Evolutionary conservation across 179 eudicot species (phyloP), one percentile per base, ranked within the genome.

Genomic region (Actinidia chinensis): DNA sequence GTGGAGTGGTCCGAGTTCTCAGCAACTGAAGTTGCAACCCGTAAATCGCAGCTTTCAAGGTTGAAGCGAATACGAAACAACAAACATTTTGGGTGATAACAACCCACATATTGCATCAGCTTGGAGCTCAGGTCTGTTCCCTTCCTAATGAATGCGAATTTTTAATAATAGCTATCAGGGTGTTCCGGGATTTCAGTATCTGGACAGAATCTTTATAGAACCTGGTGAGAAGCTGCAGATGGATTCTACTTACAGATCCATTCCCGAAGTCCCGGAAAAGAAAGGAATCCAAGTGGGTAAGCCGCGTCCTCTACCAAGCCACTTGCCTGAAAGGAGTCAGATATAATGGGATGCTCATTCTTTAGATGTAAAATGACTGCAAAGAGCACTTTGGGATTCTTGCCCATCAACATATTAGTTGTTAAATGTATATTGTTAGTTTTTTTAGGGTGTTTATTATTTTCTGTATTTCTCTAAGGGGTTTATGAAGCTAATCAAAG

Each of bases 251-350:
- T 77, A 69, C 47, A 76, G 87, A 84, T 68, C 87, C 61, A 80
- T 80, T 79, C 86, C 67, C 80, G n/a, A n/a, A n/a, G 82, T 33
- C 25, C 85, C 36, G n/a, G n/a, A n/a, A n/a, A 89, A 84, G 68
- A 92, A 84, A 86, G 85, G 85, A 76, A 85, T 85, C 68, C 85
- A 89, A n/a, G 76, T 90, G 90, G 93, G 79, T 86, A 69, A 87
- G 84, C 77, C 74, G 50, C 83, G 81, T 76, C 85, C 82, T 75
- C 72, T 55, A 64, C 91, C 76, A 28, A 85, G 82, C 83, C 84
- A 25, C 79, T 73, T 67, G n/a, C n/a, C 82, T 84, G 80, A n/a
- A 82, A 88, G 79, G 80, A 85, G 86, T 72, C 85, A 78, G 65
- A 76, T 71, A 28, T 60, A 85, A 89, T 77, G 75, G 82, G 85